Evolutionary conservation across 306 rosid species (phyloP).

Genomic region (Begonia fuchsioides): DNA sequence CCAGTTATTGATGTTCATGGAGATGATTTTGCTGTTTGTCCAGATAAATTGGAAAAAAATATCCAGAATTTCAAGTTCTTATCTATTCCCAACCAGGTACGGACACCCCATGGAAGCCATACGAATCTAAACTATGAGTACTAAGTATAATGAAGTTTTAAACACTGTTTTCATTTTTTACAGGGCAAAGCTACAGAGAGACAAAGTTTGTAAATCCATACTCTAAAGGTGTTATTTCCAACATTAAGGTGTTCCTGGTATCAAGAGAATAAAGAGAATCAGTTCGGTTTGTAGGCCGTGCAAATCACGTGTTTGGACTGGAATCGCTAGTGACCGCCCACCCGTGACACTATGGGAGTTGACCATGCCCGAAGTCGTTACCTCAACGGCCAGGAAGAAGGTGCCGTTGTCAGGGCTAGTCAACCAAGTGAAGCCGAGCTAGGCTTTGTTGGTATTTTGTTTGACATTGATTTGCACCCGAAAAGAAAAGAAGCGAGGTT

Average conservation of each 20-base stretch:
- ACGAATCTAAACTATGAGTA: not conserved
- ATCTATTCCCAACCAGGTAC: constrained; percentile 21
- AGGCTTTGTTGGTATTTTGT: constrained; percentile 23
- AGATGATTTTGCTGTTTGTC: not conserved
- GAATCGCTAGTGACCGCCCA: too few relatives aligned
- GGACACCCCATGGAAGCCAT: not conserved
- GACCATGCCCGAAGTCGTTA: too few relatives aligned
- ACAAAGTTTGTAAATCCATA: constrained; percentile 29
- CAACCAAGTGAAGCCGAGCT: too few relatives aligned
- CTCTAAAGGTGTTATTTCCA: constrained; percentile 24
- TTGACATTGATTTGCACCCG: constrained; percentile 22
- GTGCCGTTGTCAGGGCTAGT: too few relatives aligned
- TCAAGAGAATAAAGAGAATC: constrained; percentile 6
- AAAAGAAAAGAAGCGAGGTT: constrained; percentile 1
- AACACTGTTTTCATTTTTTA: constrained; percentile 1
- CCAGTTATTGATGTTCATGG: not conserved
- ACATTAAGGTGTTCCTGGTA: constrained; percentile 22
- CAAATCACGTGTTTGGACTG: too few relatives aligned
- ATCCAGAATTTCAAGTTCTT: constrained; percentile 31
- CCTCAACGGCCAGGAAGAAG: too few relatives aligned
- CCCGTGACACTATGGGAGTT: too few relatives aligned
- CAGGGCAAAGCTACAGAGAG: constrained; percentile 12
- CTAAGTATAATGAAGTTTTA: too few relatives aligned
- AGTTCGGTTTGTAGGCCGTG: too few relatives aligned
- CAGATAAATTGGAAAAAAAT: constrained; percentile 35